These are phyloP conservation scores for Arthromyces matolae DNA, from an alignment of 768 basidiomycete genomes.

Conservation along the genomic window DNA sequence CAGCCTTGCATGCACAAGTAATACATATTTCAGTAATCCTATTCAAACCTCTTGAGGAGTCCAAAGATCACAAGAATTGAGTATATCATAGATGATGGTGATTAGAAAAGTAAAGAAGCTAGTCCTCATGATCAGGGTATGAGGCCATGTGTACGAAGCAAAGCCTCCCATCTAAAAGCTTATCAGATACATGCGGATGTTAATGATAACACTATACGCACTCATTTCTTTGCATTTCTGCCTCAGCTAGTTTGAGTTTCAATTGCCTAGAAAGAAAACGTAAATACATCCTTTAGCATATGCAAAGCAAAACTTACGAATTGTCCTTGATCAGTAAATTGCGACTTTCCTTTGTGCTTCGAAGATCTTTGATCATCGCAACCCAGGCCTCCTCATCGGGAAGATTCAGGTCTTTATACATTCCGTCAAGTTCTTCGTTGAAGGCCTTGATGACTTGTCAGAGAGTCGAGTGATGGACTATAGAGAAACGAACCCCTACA, in stretches of 20 bases:
- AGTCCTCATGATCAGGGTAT: slow-evolving; percentile 28
- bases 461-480: background rate
- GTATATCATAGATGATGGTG: slow-evolving; percentile 9
- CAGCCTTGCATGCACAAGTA: slow-evolving; percentile 12
- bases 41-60: slow-evolving; percentile 4
- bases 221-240: slow-evolving; percentile 78
- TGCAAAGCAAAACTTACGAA: slow-evolving; percentile 46
- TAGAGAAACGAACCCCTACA: slow-evolving; percentile 35
- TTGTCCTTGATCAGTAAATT: slow-evolving; percentile 79
- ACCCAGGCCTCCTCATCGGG: slow-evolving; percentile 81
- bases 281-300: background rate
- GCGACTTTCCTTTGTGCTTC: slow-evolving; percentile 68
- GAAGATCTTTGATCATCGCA: slow-evolving; percentile 72
- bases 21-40: slow-evolving; percentile 14
- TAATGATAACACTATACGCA: slow-evolving; percentile 36
- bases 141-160: slow-evolving; percentile 51
- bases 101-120: background rate
- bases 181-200: slow-evolving; percentile 11
- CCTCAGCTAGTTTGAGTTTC: slow-evolving; percentile 64
- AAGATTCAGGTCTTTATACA: slow-evolving; percentile 83
- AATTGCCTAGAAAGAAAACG: slow-evolving; percentile 46
- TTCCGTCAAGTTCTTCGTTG: slow-evolving; percentile 88
- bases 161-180: slow-evolving; percentile 56
- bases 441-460: slow-evolving; percentile 60
- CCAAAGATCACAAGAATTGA: slow-evolving; percentile 5